Percentiles rank a stretch among this genome's conserved stretches.
Conservation (phyloP, 495 filamentous ascomycete genomes). For the Umbilicaria muhlenbergii region DNA sequence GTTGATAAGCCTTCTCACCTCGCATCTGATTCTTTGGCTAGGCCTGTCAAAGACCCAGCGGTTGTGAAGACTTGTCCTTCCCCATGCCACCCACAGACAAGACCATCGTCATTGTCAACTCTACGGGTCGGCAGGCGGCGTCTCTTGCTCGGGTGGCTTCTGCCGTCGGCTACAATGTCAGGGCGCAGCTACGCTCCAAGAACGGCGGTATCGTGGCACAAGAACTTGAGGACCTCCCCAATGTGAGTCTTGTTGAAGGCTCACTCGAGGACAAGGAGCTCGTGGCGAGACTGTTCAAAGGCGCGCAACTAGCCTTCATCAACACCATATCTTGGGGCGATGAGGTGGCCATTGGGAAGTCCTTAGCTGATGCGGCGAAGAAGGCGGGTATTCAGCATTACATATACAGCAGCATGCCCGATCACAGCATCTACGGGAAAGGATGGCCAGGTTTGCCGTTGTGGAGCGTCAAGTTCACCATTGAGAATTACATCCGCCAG, state of each 20-base stretch:
- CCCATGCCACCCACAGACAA: conserved; percentile 36
- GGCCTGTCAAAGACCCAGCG: too few species aligned
- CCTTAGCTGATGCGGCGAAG: conserved; percentile 80
- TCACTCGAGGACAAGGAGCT: conserved; percentile 59
- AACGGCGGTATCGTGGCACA: conserved; percentile 60
- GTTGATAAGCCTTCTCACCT: too few species aligned
- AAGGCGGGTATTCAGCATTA: conserved; percentile 74
- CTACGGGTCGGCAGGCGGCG: conserved; percentile 81
- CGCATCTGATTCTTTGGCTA: too few species aligned
- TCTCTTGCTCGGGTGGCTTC: conserved; percentile 84
- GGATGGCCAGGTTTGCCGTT: conserved; percentile 70
- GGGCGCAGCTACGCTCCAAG: conserved; percentile 72
- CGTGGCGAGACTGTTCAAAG: conserved; percentile 63
- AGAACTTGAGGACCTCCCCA: conserved; percentile 64
- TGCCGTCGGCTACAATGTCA: conserved; percentile 79
- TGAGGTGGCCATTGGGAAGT: conserved; percentile 74
- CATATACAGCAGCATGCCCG: conserved; percentile 92
- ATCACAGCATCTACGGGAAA: conserved; percentile 62
- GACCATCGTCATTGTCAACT: conserved; percentile 85
- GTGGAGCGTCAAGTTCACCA: conserved; percentile 81
- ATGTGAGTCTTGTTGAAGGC: conserved; percentile 71
- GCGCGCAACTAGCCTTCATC: conserved; percentile 82
- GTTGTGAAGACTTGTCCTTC: conserved; percentile 10
- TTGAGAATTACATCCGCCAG: conserved; percentile 80
- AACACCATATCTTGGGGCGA: conserved; percentile 98